Percentiles rank a stretch among this genome's conserved stretches.
phyloP scores from a whole-genome alignment of 2,329 filamentous ascomycete genomes.

The Pseudogymnoascus sp. region DNA sequence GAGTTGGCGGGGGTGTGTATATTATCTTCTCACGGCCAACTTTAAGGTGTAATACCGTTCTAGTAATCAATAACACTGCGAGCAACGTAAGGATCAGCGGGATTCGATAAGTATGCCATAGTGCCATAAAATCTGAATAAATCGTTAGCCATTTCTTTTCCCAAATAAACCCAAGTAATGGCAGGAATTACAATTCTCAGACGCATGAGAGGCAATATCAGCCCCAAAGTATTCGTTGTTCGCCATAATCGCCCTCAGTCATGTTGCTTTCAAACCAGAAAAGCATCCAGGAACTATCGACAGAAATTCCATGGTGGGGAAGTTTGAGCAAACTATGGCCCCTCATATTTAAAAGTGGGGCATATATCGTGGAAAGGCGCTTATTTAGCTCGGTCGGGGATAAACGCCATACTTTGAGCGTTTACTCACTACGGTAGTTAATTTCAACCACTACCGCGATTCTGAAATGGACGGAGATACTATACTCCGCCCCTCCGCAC shows the following conservation, averaged over 20 bases:
- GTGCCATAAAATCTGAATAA: conserved; percentile 21
- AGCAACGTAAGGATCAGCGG: conserved; percentile 34
- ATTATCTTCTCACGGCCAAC: conserved; percentile 25
- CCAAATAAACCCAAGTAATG: neutral
- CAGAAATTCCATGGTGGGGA: conserved; percentile 8
- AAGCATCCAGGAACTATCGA: conserved; percentile 3
- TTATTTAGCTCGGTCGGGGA: neutral
- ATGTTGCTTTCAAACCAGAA: conserved; percentile 1
- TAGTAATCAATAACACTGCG: conserved; percentile 29
- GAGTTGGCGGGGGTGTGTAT: conserved; percentile 20
- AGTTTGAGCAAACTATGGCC: conserved; percentile 5
- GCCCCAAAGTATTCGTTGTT: neutral
- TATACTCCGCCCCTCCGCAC: neutral
- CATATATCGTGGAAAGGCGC: neutral
- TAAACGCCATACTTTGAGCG: conserved; percentile 1
- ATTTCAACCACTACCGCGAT: neutral
- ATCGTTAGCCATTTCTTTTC: neutral
- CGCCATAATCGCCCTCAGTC: conserved; percentile 1
- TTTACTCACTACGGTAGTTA: neutral
- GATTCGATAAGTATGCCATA: conserved; percentile 40
- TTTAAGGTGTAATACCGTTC: conserved; percentile 27
- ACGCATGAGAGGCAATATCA: neutral
- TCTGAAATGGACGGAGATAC: neutral
- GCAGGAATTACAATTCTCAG: neutral
- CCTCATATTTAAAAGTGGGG: conserved; percentile 6